These are phyloP conservation scores for Chaetomium strumarium DNA, from an alignment of 2,329 filamentous ascomycete species.

Conservation along the genomic window DNA sequence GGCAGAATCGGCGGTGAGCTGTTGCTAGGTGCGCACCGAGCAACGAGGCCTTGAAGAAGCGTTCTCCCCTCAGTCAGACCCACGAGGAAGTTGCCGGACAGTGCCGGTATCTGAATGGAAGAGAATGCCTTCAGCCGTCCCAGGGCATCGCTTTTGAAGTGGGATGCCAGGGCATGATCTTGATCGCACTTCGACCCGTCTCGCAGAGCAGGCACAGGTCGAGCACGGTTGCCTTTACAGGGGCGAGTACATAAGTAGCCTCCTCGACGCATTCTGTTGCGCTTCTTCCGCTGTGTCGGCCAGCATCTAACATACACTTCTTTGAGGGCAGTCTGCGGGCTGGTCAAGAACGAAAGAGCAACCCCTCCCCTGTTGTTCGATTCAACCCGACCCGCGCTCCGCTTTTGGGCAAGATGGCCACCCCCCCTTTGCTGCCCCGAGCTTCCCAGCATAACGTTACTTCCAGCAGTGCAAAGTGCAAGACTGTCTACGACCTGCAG, in stretches of 20 bases:
- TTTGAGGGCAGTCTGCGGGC: background rate
- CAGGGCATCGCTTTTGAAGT: too few relatives aligned
- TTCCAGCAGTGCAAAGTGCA: conserved; percentile 3
- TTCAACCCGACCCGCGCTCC: background rate
- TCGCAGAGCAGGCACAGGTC: too few relatives aligned
- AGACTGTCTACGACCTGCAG: conserved; percentile 8
- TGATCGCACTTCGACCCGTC: too few relatives aligned
- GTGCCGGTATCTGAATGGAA: too few relatives aligned
- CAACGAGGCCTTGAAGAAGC: conserved; percentile 3
- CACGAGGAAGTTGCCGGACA: background rate
- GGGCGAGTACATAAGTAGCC: background rate
- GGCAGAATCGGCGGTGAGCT: conserved; percentile 17
- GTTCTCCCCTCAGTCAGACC: background rate
- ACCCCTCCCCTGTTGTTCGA: background rate
- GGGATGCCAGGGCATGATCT: too few relatives aligned
- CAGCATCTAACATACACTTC: background rate
- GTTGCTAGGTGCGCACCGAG: conserved; percentile 7
- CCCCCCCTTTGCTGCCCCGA: background rate
- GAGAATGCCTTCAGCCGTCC: background rate
- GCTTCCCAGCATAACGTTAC: background rate
- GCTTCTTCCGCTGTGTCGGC: conserved; percentile 3
- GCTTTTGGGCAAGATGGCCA: background rate
- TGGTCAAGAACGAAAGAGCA: background rate
- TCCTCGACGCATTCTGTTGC: background rate
- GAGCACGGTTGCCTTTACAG: too few relatives aligned